Conservation (phyloP, 345 rosid genomes). For the Abelmoschus esculentus region DNA sequence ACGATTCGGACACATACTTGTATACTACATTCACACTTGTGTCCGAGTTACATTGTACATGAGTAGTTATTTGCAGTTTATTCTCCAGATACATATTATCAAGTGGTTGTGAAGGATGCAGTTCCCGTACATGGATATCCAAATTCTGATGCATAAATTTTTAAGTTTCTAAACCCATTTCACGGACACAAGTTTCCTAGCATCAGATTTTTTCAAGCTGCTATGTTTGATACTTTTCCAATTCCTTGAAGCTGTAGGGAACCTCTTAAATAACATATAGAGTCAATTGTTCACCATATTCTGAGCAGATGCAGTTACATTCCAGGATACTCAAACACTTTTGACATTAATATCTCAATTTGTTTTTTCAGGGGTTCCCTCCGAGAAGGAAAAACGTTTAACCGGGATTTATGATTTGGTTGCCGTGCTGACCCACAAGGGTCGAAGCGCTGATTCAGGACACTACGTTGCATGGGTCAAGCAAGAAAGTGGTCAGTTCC, state of each 20-base stretch:
- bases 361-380: constrained; percentile 33
- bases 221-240: not conserved
- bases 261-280: not conserved
- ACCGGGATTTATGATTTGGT: constrained; percentile 92
- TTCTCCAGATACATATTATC: not conserved
- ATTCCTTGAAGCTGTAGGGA: not conserved
- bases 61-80: no score
- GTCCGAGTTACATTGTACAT: no score
- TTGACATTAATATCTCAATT: not conserved
- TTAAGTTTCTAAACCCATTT: not conserved
- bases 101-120: not conserved
- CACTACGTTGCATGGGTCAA: constrained; percentile 97
- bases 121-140: not conserved
- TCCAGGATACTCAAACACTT: not conserved
- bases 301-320: not conserved
- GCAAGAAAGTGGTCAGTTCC: constrained; percentile 78
- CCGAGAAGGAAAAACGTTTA: constrained; percentile 45
- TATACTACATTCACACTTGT: not conserved
- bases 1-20: not conserved
- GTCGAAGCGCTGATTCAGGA: constrained; percentile 97
- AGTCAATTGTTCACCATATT: not conserved
- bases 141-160: not conserved
- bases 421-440: constrained; percentile 93
- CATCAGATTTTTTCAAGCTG: not conserved
- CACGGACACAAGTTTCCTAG: not conserved